phyloP scores from a whole-genome alignment of 257 asterid species.

The Salvia rosmarinus region DNA sequence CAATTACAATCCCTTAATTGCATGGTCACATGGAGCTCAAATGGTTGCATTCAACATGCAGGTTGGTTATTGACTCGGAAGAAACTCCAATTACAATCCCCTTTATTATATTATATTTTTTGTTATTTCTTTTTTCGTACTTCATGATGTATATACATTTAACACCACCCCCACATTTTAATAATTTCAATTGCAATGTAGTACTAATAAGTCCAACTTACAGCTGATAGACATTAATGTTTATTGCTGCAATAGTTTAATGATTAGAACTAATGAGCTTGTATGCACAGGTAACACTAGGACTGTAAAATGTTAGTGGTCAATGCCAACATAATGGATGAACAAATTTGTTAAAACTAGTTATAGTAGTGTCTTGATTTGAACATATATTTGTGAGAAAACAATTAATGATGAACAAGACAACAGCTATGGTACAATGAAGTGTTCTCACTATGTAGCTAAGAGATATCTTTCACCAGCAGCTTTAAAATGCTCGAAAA shows the following conservation, averaged over 20 bases:
- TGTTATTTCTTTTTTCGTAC: not conserved
- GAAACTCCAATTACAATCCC: not conserved
- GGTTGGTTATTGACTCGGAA: constrained; percentile 48
- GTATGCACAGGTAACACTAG: not conserved
- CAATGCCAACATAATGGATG: not conserved
- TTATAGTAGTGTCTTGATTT: not conserved
- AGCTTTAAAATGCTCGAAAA: constrained; percentile 19
- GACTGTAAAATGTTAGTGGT: not conserved
- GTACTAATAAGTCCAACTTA: not conserved
- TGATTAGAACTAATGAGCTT: constrained; percentile 3
- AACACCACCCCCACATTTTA: not conserved
- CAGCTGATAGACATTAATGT: not conserved
- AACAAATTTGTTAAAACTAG: not conserved
- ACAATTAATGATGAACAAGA: not conserved
- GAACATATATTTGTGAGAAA: not conserved
- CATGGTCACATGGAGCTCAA: constrained; percentile 96
- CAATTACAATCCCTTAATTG: constrained; percentile 89
- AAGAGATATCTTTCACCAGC: constrained; percentile 10
- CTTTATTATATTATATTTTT: too few relatives aligned
- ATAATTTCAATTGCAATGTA: not conserved
- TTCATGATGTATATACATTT: constrained; percentile 2
- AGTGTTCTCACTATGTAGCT: not conserved
- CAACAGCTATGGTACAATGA: not conserved
- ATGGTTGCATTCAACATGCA: constrained; percentile 98
- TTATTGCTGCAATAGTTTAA: not conserved